phyloP scores from a whole-genome alignment of 805 yeast genomes.

The Priceomyces haplophilus region DNA sequence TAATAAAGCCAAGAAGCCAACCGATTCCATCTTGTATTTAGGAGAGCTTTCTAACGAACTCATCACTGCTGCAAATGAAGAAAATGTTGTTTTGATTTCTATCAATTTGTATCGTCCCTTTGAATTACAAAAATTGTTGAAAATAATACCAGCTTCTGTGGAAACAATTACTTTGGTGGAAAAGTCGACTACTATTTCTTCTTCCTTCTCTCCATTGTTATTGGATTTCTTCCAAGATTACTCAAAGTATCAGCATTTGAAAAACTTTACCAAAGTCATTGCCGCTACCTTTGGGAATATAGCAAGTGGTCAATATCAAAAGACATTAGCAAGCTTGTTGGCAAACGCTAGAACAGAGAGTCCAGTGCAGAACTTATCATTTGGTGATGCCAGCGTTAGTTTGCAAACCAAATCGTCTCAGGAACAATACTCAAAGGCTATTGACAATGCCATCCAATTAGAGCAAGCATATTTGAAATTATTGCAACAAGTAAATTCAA shows the following conservation, averaged over 20 bases:
- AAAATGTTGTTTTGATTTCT: conserved; percentile 47
- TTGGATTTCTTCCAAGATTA: conserved; percentile 70
- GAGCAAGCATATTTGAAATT: conserved; percentile 79
- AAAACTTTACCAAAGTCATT: conserved; percentile 49
- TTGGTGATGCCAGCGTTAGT: conserved; percentile 47
- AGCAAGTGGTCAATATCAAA: conserved; percentile 30
- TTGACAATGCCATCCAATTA: conserved; percentile 47
- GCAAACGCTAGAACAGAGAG: conserved; percentile 48
- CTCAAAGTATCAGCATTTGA: conserved; percentile 44
- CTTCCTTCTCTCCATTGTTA: conserved; percentile 62
- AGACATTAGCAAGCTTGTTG: conserved; percentile 47
- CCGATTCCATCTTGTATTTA: conserved; percentile 56
- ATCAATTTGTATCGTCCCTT: conserved; percentile 76
- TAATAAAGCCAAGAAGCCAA: conserved; percentile 35
- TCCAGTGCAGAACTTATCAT: conserved; percentile 62
- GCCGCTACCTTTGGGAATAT: conserved; percentile 55
- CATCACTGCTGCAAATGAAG: conserved; percentile 33
- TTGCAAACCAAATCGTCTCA: conserved; percentile 27
- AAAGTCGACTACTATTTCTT: conserved; percentile 42
- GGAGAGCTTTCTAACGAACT: conserved; percentile 55
- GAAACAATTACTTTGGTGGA: conserved; percentile 61
- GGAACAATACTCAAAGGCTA: conserved; percentile 29
- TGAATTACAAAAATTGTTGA: conserved; percentile 48
- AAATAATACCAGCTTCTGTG: conserved; percentile 52
- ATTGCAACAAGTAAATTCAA: conserved; percentile 61